These are phyloP conservation scores for Rhizophora mangle DNA, from an alignment of 345 rosid species.

Conservation along the genomic window DNA sequence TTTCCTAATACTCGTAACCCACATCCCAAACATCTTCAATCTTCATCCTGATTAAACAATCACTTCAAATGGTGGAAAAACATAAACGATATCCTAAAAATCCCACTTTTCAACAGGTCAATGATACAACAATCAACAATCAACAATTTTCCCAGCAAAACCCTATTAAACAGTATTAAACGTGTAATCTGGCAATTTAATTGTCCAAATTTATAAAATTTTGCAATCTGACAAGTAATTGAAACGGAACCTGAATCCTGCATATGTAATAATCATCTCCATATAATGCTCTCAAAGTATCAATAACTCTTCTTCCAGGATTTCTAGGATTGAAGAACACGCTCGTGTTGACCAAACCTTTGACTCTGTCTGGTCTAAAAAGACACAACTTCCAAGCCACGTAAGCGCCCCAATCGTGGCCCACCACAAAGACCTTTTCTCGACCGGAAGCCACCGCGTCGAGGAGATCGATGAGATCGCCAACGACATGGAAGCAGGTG, in stretches of 20 bases:
- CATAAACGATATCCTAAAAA: no score
- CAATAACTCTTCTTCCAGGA: neutral
- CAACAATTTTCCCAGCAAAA: no score
- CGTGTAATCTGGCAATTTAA: no score
- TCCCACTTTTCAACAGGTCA: no score
- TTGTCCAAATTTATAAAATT: no score
- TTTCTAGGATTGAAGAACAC: constrained; percentile 33
- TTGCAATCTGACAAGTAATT: no score
- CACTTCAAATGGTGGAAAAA: no score
- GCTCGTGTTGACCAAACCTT: constrained; percentile 58
- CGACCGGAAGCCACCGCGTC: constrained; percentile 39
- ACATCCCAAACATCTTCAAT: no score
- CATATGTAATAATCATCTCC: constrained; percentile 19
- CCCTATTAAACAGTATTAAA: no score
- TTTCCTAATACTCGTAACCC: no score
- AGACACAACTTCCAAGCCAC: constrained; percentile 57
- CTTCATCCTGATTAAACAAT: no score
- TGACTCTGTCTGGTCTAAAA: constrained; percentile 60
- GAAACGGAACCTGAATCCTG: constrained; percentile 14
- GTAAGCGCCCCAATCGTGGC: constrained; percentile 74
- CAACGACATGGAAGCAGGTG: constrained; percentile 21
- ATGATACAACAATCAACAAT: no score
- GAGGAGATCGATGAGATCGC: constrained; percentile 42
- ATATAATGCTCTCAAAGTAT: neutral
- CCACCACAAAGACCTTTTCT: constrained; percentile 55